A percentile compares a stretch with the other conserved stretches of the same genome.
Evolutionary conservation across 176 grass and related monocot species (phyloP).

Genomic region (Avena sativa): DNA sequence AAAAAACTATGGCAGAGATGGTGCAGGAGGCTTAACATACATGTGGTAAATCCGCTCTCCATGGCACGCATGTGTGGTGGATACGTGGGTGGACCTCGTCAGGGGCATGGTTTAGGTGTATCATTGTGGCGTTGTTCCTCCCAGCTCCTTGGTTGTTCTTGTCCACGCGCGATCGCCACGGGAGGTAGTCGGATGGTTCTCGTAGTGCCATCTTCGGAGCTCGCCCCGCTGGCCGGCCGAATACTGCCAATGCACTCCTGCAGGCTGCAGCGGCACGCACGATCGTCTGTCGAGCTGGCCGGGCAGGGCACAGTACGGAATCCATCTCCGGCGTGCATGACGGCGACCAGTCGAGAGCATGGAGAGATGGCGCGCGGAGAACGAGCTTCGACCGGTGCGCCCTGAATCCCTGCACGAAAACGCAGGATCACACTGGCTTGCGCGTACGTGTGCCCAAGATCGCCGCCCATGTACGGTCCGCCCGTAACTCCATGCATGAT

Average conservation of each 20-base stretch:
- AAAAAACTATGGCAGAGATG: too few species aligned
- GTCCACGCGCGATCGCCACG: neutral
- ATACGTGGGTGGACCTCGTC: too few species aligned
- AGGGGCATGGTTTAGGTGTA: neutral
- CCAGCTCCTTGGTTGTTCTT: neutral
- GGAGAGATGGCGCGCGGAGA: constrained; percentile 7
- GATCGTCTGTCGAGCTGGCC: neutral
- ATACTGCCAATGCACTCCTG: neutral
- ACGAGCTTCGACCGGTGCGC: neutral
- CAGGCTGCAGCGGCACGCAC: neutral
- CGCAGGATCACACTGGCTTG: neutral
- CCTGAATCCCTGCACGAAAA: neutral
- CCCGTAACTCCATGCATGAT: neutral
- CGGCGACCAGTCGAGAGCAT: constrained; percentile 16
- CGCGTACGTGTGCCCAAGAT: neutral
- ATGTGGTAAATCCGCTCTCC: too few species aligned
- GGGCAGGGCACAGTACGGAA: neutral
- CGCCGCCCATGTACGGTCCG: constrained; percentile 31
- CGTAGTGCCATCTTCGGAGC: neutral
- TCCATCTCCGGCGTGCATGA: neutral
- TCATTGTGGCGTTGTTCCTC: neutral
- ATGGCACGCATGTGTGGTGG: too few species aligned
- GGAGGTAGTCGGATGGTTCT: neutral
- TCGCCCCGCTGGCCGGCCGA: neutral
- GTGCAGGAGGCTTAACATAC: too few species aligned